phyloP scores from a whole-genome alignment of 495 filamentous ascomycete genomes.

The Terfezia claveryi region DNA sequence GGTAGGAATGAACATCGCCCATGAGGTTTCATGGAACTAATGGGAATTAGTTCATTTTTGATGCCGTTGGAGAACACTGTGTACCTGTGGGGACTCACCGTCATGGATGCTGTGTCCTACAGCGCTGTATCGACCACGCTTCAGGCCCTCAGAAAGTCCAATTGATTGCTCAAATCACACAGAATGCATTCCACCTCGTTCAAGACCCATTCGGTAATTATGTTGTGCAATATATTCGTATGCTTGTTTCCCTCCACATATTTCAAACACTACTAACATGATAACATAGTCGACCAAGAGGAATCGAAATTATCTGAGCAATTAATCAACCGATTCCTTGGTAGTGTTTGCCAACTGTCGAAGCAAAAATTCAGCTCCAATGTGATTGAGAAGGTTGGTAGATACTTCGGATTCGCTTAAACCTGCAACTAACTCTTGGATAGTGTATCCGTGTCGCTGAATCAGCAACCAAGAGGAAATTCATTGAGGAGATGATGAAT shows the following conservation, averaged over 20 bases:
- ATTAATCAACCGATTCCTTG: conserved; percentile 51
- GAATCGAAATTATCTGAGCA: conserved; percentile 67
- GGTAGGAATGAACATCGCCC: conserved; percentile 9
- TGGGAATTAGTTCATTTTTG: conserved; percentile 55
- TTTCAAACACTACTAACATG: conserved; percentile 3
- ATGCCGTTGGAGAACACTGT: conserved; percentile 68
- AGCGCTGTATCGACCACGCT: conserved; percentile 94
- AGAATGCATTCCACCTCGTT: conserved; percentile 58
- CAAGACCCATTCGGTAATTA: conserved; percentile 98
- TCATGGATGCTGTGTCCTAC: conserved; percentile 92
- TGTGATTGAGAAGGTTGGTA: conserved; percentile 60
- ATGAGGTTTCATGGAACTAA: too few relatives aligned
- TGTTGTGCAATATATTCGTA: conserved; percentile 81
- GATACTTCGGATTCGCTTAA: background rate
- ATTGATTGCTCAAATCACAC: conserved; percentile 65
- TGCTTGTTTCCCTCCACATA: background rate
- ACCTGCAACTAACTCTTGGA: background rate
- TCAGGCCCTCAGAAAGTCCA: conserved; percentile 70
- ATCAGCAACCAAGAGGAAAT: conserved; percentile 39
- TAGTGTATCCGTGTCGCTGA: conserved; percentile 61
- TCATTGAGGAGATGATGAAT: conserved; percentile 58
- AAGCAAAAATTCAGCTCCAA: conserved; percentile 99
- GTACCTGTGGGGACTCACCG: conserved; percentile 87
- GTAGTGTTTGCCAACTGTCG: conserved; percentile 52
- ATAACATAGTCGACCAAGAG: conserved; percentile 43